Percentiles rank a stretch among this genome's conserved stretches.
Conservation (phyloP, 805 yeast genomes). For the Yarrowia hollandica region DNA sequence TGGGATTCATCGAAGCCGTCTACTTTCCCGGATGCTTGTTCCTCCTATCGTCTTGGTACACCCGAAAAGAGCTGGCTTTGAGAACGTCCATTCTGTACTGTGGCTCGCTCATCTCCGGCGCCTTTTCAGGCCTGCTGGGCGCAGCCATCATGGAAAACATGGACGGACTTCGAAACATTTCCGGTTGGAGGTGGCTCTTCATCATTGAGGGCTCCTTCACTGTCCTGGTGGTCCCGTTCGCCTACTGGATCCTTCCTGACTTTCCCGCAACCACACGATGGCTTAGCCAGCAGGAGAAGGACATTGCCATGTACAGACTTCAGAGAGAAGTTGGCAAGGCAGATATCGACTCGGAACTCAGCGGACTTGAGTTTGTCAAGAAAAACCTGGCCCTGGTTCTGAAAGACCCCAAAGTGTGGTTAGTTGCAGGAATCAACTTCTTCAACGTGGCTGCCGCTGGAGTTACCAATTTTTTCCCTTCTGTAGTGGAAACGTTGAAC, state of each 20-base stretch:
- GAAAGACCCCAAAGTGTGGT: conserved; percentile 35
- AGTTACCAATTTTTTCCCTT: conserved; percentile 61
- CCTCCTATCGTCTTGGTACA: conserved; percentile 57
- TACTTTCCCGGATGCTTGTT: conserved; percentile 53
- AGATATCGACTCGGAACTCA: background rate
- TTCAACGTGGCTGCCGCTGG: conserved; percentile 60
- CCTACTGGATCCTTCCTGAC: conserved; percentile 53
- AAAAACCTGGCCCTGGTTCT: conserved; percentile 32
- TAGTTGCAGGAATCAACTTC: conserved; percentile 32
- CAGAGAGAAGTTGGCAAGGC: conserved; percentile 31
- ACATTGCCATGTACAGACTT: conserved; percentile 32
- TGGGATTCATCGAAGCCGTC: conserved; percentile 54
- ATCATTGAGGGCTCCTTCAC: conserved; percentile 55
- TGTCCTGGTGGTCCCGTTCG: conserved; percentile 34
- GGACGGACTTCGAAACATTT: conserved; percentile 46
- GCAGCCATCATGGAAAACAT: conserved; percentile 52
- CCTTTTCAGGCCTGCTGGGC: conserved; percentile 57
- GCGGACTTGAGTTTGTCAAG: background rate
- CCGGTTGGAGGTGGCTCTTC: conserved; percentile 59
- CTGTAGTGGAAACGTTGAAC: conserved; percentile 57
- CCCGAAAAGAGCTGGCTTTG: conserved; percentile 50
- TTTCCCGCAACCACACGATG: conserved; percentile 48
- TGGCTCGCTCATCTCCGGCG: conserved; percentile 53
- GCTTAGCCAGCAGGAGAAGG: conserved; percentile 33
- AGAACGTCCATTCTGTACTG: conserved; percentile 54